A percentile compares a stretch with the other conserved stretches of the same genome.
Evolutionary conservation across 2,329 filamentous ascomycete genomes (phyloP).

Genomic region (Dothistroma pini): DNA sequence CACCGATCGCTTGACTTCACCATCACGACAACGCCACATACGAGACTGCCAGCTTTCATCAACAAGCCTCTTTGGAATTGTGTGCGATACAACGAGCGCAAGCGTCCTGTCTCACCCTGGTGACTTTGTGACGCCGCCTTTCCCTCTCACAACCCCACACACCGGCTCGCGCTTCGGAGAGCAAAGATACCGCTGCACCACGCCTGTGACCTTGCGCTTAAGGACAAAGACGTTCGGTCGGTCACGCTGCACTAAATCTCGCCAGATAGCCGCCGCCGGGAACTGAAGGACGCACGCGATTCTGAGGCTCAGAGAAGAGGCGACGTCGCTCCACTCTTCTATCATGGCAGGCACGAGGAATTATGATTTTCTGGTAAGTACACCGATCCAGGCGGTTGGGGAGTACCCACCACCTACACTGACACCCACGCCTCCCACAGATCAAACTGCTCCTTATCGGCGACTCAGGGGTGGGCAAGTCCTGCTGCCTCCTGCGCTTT

Average conservation of each 20-base stretch:
- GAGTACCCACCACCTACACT: background rate
- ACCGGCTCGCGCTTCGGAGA: background rate
- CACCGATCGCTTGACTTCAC: background rate
- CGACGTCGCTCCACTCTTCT: background rate
- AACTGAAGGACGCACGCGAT: background rate
- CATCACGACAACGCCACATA: background rate
- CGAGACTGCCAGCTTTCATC: background rate
- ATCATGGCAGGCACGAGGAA: conserved; percentile 95
- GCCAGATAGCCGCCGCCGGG: background rate
- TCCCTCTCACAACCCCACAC: background rate
- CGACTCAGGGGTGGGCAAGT: conserved; percentile 95
- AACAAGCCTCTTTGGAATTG: background rate
- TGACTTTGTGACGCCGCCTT: background rate
- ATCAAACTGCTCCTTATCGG: conserved; percentile 97
- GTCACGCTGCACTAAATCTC: background rate
- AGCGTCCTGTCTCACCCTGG: background rate
- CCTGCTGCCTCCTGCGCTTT: conserved; percentile 93
- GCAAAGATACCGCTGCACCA: background rate
- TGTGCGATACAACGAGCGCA: background rate
- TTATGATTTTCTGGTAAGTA: conserved; percentile 93
- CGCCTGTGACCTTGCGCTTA: background rate
- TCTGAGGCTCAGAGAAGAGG: too few relatives aligned
- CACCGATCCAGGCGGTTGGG: background rate
- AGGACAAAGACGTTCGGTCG: background rate
- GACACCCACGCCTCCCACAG: conserved; percentile 46